phyloP scores from a whole-genome alignment of 164 flowering plant species.

The Taxillus chinensis region DNA sequence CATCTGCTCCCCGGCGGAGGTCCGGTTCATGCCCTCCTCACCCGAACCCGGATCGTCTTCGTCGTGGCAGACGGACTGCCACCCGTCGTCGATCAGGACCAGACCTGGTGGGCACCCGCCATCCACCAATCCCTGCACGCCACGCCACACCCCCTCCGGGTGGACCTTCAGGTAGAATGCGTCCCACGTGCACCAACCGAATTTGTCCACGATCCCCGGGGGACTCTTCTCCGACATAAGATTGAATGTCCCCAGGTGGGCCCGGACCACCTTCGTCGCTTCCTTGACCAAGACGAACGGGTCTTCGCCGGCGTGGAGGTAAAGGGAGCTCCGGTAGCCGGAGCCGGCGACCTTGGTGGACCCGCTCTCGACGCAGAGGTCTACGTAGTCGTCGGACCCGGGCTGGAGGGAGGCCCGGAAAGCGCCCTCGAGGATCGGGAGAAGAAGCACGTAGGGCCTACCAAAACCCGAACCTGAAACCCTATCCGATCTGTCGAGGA shows the following conservation, averaged over 20 bases:
- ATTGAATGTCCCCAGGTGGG: constrained; percentile 55
- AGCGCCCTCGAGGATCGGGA: constrained; percentile 63
- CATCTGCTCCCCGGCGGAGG: constrained; percentile 60
- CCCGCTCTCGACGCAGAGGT: constrained; percentile 75
- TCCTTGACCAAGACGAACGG: constrained; percentile 45
- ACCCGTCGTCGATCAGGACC: constrained; percentile 74
- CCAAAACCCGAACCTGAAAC: constrained; percentile 24
- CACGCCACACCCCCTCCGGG: constrained; percentile 55
- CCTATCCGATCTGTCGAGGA: constrained; percentile 30
- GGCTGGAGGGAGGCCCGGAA: constrained; percentile 69
- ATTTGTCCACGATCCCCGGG: constrained; percentile 53
- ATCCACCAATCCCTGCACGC: constrained; percentile 45
- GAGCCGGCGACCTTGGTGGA: constrained; percentile 35
- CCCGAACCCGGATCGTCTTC: constrained; percentile 18
- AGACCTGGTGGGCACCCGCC: constrained; percentile 72
- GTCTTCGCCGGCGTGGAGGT: constrained; percentile 61
- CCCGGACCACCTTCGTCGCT: constrained; percentile 35
- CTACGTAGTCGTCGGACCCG: constrained; percentile 39
- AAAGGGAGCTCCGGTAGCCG: constrained; percentile 28
- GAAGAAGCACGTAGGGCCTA: constrained; percentile 60
- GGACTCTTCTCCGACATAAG: constrained; percentile 58
- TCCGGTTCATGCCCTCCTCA: constrained; percentile 38
- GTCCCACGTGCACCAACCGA: constrained; percentile 88
- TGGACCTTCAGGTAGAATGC: constrained; percentile 55
- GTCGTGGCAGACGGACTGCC: constrained; percentile 65